phyloP scores from a whole-genome alignment of 352 stramenopile species.

The Pythium folliculosum region DNA sequence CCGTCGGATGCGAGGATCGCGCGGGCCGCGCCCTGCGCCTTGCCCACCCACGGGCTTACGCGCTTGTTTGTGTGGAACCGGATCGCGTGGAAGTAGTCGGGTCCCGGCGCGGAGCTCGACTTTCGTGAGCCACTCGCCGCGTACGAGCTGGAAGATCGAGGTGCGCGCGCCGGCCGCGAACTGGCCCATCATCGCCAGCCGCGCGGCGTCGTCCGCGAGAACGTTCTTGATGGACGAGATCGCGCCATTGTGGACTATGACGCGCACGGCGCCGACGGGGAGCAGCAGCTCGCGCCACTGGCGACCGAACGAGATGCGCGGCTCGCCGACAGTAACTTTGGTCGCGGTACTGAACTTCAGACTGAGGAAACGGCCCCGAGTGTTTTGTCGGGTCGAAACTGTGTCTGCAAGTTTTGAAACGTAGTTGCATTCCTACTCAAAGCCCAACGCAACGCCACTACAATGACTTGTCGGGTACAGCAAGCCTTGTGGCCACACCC shows the following conservation, averaged over 20 bases:
- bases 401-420: too few relatives aligned
- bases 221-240: conserved; percentile 23
- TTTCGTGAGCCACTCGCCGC: conserved; percentile 7
- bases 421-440: too few relatives aligned
- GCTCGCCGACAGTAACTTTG: too few relatives aligned
- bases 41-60: conserved; percentile 17
- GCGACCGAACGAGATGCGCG: conserved; percentile 4
- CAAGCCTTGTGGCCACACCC: too few relatives aligned
- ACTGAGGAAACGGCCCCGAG: too few relatives aligned
- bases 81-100: conserved; percentile 16
- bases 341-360: not conserved
- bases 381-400: too few relatives aligned
- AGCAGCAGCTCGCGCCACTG: conserved; percentile 15
- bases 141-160: conserved; percentile 20
- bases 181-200: not conserved
- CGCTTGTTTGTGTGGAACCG: conserved; percentile 23
- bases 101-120: not conserved
- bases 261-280: conserved; percentile 4
- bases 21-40: not conserved
- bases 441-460: too few relatives aligned
- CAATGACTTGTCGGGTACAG: too few relatives aligned
- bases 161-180: not conserved
- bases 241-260: conserved; percentile 1
- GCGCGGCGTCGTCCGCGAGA: not conserved
- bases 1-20: not conserved